Percentiles rank a stretch among this genome's conserved stretches.
Conservation (phyloP, 2,329 filamentous ascomycete species). For the Phymatotrichopsis omnivora region DNA sequence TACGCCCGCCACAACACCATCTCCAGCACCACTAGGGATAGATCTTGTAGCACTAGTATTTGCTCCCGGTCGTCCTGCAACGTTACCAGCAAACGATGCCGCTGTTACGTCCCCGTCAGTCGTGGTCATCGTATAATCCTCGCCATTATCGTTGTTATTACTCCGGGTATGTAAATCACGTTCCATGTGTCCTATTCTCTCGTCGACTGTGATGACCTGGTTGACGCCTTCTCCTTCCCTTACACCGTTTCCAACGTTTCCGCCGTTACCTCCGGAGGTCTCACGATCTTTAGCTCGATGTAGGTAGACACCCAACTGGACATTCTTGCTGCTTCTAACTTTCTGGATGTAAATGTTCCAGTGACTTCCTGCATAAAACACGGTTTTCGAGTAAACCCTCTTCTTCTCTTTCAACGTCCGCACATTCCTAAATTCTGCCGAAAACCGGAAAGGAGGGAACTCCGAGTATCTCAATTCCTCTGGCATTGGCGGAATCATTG, state of each 20-base stretch:
- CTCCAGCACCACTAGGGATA: constrained; percentile 9
- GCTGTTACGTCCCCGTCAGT: constrained; percentile 19
- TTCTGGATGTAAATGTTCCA: constrained; percentile 57
- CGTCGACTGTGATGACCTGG: constrained; percentile 23
- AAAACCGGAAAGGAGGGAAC: constrained; percentile 50
- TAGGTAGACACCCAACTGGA: constrained; percentile 50
- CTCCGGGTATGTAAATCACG: constrained; percentile 16
- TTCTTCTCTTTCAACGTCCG: constrained; percentile 49
- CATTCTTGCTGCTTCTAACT: constrained; percentile 45
- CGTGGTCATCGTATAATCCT: constrained; percentile 19
- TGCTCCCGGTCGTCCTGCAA: constrained; percentile 15
- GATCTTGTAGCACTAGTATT: constrained; percentile 32
- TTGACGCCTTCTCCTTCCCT: constrained; percentile 9
- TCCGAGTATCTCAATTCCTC: constrained; percentile 39
- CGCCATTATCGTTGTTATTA: not conserved
- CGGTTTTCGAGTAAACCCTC: constrained; percentile 48
- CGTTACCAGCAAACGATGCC: constrained; percentile 16
- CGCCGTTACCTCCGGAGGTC: constrained; percentile 36
- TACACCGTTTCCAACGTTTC: not conserved
- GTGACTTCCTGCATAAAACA: constrained; percentile 49
- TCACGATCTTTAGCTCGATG: constrained; percentile 49
- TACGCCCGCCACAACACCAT: constrained; percentile 32
- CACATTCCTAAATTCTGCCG: constrained; percentile 48
- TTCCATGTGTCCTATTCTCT: not conserved
- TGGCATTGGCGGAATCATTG: constrained; percentile 3